A percentile compares a stretch with the other conserved stretches of the same genome.
phyloP scores from a whole-genome alignment of 176 grass and related monocot species.

The Aegilops tauschii region DNA sequence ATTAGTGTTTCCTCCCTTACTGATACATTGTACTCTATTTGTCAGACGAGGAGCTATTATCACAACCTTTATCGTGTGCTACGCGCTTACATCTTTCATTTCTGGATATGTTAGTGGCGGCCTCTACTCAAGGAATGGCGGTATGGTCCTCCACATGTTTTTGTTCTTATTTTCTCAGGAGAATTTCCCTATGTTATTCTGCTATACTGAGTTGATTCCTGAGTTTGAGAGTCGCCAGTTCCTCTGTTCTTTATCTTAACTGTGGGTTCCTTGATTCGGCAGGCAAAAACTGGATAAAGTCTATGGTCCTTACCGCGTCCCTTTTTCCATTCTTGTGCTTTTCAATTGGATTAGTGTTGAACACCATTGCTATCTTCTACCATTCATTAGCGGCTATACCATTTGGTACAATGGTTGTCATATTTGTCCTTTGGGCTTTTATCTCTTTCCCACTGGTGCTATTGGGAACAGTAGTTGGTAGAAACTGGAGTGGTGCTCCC shows the following conservation, averaged over 20 bases:
- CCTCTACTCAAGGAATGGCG: constrained; percentile 94
- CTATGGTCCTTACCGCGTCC: constrained; percentile 91
- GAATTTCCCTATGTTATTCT: constrained; percentile 2
- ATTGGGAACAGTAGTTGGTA: constrained; percentile 89
- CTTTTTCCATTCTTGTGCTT: constrained; percentile 98
- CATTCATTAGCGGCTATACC: constrained; percentile 95
- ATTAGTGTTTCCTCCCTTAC: background rate
- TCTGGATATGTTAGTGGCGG: constrained; percentile 99
- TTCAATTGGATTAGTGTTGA: constrained; percentile 79
- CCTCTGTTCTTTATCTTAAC: background rate
- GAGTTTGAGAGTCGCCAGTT: constrained; percentile 12
- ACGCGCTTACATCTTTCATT: constrained; percentile 98
- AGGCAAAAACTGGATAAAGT: constrained; percentile 99
- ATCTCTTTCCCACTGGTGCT: constrained; percentile 94
- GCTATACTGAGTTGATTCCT: background rate
- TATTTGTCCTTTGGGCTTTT: constrained; percentile 97
- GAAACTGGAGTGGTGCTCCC: constrained; percentile 97
- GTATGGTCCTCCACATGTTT: constrained; percentile 45
- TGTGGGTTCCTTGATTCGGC: constrained; percentile 42
- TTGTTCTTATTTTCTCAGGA: constrained; percentile 2
- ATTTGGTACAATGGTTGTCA: constrained; percentile 95
- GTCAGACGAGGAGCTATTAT: constrained; percentile 88
- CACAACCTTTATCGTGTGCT: constrained; percentile 98
- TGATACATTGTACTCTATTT: constrained; percentile 19
- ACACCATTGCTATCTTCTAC: constrained; percentile 98